A percentile compares a stretch with the other conserved stretches of the same genome.
Conservation (phyloP, 345 rosid genomes). For the Fremontodendron californicum region DNA sequence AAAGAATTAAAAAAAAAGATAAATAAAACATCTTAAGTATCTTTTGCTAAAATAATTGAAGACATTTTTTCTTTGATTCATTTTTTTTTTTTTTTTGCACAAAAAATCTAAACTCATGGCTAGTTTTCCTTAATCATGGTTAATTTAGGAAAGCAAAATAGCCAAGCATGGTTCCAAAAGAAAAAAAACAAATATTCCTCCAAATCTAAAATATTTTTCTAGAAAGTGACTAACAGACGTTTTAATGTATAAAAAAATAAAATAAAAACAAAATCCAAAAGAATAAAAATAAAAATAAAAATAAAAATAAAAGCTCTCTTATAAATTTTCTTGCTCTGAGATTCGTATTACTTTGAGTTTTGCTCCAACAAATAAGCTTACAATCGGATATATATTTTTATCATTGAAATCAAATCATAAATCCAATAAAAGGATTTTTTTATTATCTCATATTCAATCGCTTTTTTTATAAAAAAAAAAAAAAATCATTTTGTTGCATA, state of each 20-base stretch:
- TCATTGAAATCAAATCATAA: slow-evolving; percentile 18
- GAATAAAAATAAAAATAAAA: too few species aligned
- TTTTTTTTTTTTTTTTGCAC: background rate
- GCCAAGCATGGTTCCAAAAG: slow-evolving; percentile 16
- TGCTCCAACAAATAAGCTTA: slow-evolving; percentile 24
- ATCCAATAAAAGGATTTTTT: slow-evolving; percentile 21
- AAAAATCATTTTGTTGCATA: slow-evolving; percentile 1
- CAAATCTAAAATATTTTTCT: background rate
- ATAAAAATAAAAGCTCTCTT: background rate
- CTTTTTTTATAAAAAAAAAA: too few species aligned
- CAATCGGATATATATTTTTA: slow-evolving; percentile 28
- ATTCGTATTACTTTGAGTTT: slow-evolving; percentile 30
- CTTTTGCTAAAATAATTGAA: too few species aligned
- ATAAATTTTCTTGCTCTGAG: slow-evolving; percentile 22
- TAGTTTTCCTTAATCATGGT: slow-evolving; percentile 16
- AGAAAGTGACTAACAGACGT: background rate
- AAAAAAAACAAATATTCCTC: background rate
- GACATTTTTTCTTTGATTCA: too few species aligned
- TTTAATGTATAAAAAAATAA: background rate
- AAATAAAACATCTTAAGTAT: too few species aligned
- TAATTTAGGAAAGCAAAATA: background rate
- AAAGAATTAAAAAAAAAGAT: too few species aligned
- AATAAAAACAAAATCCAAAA: background rate
- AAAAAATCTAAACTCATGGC: background rate
- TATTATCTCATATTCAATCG: background rate